These are phyloP conservation scores for Coniochaeta hoffmannii DNA, from an alignment of 2,329 filamentous ascomycete species.

Conservation along the genomic window DNA sequence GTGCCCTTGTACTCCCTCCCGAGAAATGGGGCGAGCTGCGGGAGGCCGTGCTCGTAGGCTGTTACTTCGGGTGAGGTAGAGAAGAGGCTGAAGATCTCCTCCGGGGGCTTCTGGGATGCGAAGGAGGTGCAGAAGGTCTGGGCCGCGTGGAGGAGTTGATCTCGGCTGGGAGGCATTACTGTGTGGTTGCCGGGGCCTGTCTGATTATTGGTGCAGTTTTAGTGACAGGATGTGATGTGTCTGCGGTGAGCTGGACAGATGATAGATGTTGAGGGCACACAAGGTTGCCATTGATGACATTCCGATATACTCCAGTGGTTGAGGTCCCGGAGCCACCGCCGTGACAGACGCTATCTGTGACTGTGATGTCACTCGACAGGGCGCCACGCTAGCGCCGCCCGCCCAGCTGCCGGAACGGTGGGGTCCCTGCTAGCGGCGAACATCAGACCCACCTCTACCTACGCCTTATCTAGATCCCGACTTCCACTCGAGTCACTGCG, in stretches of 20 bases:
- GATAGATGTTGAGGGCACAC: neutral
- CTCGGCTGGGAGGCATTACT: constrained; percentile 9
- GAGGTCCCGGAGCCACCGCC: neutral
- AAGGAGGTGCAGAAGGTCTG: constrained; percentile 24
- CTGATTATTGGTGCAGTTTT: neutral
- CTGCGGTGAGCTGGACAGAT: too few species aligned
- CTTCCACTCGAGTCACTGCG: neutral
- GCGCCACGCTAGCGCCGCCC: neutral
- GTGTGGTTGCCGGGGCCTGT: neutral
- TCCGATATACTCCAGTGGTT: neutral
- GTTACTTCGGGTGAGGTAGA: constrained; percentile 12
- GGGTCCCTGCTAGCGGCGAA: neutral
- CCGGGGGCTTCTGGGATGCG: constrained; percentile 15
- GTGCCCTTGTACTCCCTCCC: constrained; percentile 22
- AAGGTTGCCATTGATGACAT: neutral
- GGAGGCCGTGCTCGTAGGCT: constrained; percentile 25
- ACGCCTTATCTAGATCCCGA: neutral
- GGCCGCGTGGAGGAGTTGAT: constrained; percentile 22
- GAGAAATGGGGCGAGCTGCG: constrained; percentile 25
- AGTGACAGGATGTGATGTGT: neutral
- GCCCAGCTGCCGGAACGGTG: neutral
- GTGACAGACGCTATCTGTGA: neutral
- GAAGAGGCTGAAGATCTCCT: constrained; percentile 22
- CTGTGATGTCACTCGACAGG: neutral
- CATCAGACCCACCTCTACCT: neutral